Evolutionary conservation across 2,329 filamentous ascomycete genomes (phyloP).

Genomic region (Penicillium janthinellum): DNA sequence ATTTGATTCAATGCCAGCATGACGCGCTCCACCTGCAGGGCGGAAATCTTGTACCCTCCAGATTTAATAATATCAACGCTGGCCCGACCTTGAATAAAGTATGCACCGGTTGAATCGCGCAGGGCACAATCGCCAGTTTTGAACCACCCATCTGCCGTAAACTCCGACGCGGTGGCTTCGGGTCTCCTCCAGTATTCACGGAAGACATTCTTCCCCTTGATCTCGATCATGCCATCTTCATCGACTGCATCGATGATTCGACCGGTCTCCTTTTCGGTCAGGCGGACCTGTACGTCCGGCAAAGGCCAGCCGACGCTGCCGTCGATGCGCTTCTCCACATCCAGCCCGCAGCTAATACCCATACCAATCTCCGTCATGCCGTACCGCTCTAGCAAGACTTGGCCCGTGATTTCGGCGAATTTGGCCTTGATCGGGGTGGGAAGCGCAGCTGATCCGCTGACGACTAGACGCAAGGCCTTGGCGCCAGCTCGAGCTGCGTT

Average conservation of each 20-base stretch:
- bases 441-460: constrained; percentile 48
- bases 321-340: constrained; percentile 44
- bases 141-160: constrained; percentile 53
- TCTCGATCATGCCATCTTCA: constrained; percentile 48
- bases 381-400: constrained; percentile 51
- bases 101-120: constrained; percentile 44
- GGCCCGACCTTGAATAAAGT: constrained; percentile 57
- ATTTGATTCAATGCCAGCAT: constrained; percentile 53
- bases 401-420: constrained; percentile 45
- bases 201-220: constrained; percentile 47
- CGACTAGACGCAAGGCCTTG: constrained; percentile 39
- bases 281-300: constrained; percentile 50
- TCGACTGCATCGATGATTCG: constrained; percentile 33
- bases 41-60: constrained; percentile 59
- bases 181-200: constrained; percentile 47
- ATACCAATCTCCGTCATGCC: constrained; percentile 57
- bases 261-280: constrained; percentile 46
- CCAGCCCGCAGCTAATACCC: constrained; percentile 49
- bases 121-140: constrained; percentile 51
- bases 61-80: constrained; percentile 59
- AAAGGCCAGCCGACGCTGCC: constrained; percentile 54
- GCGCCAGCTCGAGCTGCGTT: constrained; percentile 36
- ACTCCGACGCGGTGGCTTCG: constrained; percentile 49
- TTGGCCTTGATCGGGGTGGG: constrained; percentile 46
- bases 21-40: constrained; percentile 58